phyloP scores from a whole-genome alignment of 1,284 basidiomycete species.

The Marasmius sp. region DNA sequence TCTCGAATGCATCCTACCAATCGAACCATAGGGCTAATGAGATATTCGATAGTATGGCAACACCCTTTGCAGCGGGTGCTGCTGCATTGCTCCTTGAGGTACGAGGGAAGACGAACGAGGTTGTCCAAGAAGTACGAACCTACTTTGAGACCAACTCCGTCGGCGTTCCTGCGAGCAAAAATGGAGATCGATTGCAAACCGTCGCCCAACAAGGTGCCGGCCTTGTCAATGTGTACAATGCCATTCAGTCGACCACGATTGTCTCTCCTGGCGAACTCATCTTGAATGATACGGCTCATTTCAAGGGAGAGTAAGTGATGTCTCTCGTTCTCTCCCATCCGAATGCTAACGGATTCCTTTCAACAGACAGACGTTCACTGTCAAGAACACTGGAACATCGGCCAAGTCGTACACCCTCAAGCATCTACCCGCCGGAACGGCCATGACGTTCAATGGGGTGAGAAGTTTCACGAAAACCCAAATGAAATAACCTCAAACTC shows the following conservation, averaged over 20 bases:
- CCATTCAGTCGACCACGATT: constrained; percentile 53
- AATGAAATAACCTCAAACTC: too few relatives aligned
- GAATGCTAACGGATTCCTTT: constrained; percentile 3
- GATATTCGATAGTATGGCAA: too few relatives aligned
- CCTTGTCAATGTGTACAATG: constrained; percentile 62
- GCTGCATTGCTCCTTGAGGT: too few relatives aligned
- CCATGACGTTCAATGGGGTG: constrained; percentile 39
- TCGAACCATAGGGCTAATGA: too few relatives aligned
- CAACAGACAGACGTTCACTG: constrained; percentile 45
- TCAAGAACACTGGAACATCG: constrained; percentile 43
- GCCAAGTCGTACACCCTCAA: constrained; percentile 44
- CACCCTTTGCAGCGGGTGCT: too few relatives aligned
- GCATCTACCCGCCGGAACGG: constrained; percentile 55
- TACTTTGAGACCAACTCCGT: too few relatives aligned
- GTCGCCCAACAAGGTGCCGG: constrained; percentile 68
- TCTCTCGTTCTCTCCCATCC: constrained; percentile 3
- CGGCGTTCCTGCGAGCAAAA: too few relatives aligned
- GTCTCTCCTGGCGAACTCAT: constrained; percentile 60
- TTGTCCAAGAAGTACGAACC: too few relatives aligned
- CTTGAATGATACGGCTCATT: constrained; percentile 71
- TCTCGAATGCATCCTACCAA: too few relatives aligned
- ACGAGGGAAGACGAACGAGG: too few relatives aligned
- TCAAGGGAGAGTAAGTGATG: constrained; percentile 40
- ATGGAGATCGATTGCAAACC: constrained; percentile 51
- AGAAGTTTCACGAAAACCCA: constrained; percentile 16